phyloP scores from a whole-genome alignment of 495 filamentous ascomycete genomes.

The Tuber brumale region DNA sequence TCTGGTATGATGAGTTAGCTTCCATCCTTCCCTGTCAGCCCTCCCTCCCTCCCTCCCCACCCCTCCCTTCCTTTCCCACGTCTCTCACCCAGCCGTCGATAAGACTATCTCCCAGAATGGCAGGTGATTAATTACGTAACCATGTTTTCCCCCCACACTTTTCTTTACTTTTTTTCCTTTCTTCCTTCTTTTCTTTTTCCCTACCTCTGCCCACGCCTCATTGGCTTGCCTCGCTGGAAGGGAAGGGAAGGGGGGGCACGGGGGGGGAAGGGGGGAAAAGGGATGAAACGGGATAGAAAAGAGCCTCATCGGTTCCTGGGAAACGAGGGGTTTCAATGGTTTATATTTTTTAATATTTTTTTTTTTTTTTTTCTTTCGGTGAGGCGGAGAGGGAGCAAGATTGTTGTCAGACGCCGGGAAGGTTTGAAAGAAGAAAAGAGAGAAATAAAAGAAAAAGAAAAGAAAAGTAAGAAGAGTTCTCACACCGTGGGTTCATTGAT shows the following conservation, averaged over 20 bases:
- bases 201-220: not conserved
- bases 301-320: conserved; percentile 4
- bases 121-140: not conserved
- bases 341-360: too few relatives aligned
- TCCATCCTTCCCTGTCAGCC: not conserved
- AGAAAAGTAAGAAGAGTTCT: not conserved
- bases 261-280: not conserved
- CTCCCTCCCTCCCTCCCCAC: not conserved
- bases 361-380: not conserved
- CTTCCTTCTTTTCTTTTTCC: not conserved
- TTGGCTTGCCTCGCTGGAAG: not conserved
- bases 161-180: not conserved
- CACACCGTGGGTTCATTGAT: not conserved
- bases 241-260: too few relatives aligned
- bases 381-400: not conserved
- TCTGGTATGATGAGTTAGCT: not conserved
- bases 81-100: not conserved
- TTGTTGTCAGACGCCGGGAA: not conserved
- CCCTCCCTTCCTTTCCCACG: too few relatives aligned
- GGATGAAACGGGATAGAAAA: not conserved
- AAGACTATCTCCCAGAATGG: not conserved
- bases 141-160: not conserved
- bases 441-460: too few relatives aligned
- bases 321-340: not conserved
- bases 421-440: not conserved